A percentile compares a stretch with the other conserved stretches of the same genome.
phyloP scores from a whole-genome alignment of 2,329 filamentous ascomycete genomes.

The Alternaria solani region DNA sequence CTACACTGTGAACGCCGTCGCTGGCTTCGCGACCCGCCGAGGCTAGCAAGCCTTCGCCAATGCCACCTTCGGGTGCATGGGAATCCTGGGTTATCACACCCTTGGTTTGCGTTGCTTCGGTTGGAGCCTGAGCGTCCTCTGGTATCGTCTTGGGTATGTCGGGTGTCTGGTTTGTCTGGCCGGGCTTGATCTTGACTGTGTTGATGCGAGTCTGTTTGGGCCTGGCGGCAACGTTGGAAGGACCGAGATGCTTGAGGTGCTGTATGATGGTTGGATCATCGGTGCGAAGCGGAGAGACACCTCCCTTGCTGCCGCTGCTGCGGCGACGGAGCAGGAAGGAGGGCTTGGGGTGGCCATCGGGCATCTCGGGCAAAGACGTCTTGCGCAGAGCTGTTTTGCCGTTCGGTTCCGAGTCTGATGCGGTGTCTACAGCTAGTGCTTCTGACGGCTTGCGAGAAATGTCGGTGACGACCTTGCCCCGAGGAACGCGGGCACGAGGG shows the following conservation, averaged over 20 bases:
- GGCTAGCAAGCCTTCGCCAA: constrained; percentile 62
- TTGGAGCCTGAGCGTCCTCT: constrained; percentile 48
- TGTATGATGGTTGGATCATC: constrained; percentile 64
- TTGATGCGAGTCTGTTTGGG: constrained; percentile 69
- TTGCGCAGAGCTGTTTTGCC: constrained; percentile 28
- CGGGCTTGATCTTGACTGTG: constrained; percentile 72
- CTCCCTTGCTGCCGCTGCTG: constrained; percentile 52
- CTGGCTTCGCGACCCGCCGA: constrained; percentile 66
- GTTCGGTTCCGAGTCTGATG: constrained; percentile 31
- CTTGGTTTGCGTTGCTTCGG: constrained; percentile 14
- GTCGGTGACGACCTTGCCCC: constrained; percentile 62
- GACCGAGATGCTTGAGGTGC: constrained; percentile 70
- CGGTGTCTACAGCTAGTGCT: constrained; percentile 27
- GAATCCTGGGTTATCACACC: constrained; percentile 25
- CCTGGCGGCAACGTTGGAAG: constrained; percentile 68
- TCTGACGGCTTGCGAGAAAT: constrained; percentile 34
- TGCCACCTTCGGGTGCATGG: constrained; percentile 59
- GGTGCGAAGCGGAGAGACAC: constrained; percentile 55
- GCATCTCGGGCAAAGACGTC: constrained; percentile 43
- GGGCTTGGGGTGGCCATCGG: constrained; percentile 42
- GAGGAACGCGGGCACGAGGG: constrained; percentile 75
- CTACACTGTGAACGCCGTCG: constrained; percentile 70
- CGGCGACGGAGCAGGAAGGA: constrained; percentile 56
- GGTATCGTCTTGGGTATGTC: constrained; percentile 56
- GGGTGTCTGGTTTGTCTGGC: constrained; percentile 66